A percentile compares a stretch with the other conserved stretches of the same genome.
These are phyloP conservation scores for Pouteria campechiana DNA, from an alignment of 179 eudicot genomes.

Conservation along the genomic window DNA sequence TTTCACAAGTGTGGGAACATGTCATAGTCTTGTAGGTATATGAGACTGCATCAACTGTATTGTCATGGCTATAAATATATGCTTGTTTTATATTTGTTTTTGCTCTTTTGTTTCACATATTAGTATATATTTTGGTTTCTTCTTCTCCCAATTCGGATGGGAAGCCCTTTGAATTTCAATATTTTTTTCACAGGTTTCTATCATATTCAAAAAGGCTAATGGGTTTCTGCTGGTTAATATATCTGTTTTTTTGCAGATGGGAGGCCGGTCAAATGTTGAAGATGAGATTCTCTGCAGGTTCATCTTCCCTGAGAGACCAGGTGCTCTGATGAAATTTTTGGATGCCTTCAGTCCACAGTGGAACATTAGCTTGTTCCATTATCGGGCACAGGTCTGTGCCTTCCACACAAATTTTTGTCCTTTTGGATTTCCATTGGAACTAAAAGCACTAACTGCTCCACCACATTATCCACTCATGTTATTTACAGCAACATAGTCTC, in stretches of 20 bases:
- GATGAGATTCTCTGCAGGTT: constrained; percentile 84
- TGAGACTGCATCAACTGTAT: neutral
- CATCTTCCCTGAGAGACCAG: constrained; percentile 86
- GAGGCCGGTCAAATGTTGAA: constrained; percentile 59
- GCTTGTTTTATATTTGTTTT: too few species aligned
- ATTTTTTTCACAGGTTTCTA: too few species aligned
- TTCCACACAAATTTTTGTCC: constrained; percentile 83
- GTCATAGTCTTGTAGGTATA: neutral
- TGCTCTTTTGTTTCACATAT: too few species aligned
- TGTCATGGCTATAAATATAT: too few species aligned
- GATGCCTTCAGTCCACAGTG: constrained; percentile 84
- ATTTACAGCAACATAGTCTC: too few species aligned
- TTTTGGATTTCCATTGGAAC: constrained; percentile 84
- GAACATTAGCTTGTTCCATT: constrained; percentile 95
- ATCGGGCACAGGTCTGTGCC: constrained; percentile 95
- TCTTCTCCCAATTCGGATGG: too few species aligned
- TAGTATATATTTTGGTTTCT: too few species aligned
- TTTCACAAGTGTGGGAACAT: too few species aligned
- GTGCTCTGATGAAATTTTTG: constrained; percentile 80
- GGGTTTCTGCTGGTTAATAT: too few species aligned
- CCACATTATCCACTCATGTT: too few species aligned
- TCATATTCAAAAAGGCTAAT: too few species aligned
- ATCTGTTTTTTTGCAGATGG: constrained; percentile 56
- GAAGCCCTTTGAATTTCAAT: too few species aligned
- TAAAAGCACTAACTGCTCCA: constrained; percentile 77